Evolutionary conservation across 257 asterid species (phyloP).

Genomic region (Lithospermum erythrorhizon): DNA sequence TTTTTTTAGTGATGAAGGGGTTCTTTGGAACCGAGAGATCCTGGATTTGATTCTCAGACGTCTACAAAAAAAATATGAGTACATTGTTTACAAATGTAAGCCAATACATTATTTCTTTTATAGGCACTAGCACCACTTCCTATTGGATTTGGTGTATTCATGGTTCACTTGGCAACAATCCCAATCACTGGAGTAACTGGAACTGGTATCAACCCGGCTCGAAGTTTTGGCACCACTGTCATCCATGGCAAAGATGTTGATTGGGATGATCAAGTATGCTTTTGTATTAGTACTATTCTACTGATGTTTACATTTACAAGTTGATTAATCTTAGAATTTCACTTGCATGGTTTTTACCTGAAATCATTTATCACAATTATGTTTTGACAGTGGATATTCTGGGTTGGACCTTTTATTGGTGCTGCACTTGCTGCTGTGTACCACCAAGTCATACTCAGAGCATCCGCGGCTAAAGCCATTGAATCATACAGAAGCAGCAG

Average conservation of each 20-base stretch:
- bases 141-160: slow-evolving; percentile 30
- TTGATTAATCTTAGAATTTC: background rate
- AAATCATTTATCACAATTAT: background rate
- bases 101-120: no score
- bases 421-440: slow-evolving; percentile 36
- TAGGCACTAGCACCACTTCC: slow-evolving; percentile 31
- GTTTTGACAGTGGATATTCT: slow-evolving; percentile 27
- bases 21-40: background rate
- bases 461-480: slow-evolving; percentile 26
- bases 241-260: slow-evolving; percentile 17
- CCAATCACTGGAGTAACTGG: slow-evolving; percentile 20
- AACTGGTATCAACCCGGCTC: slow-evolving; percentile 33
- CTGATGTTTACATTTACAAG: background rate
- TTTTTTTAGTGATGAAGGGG: background rate
- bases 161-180: slow-evolving; percentile 37
- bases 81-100: no score
- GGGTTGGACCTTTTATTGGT: slow-evolving; percentile 41
- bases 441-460: slow-evolving; percentile 30
- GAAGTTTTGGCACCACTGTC: slow-evolving; percentile 30
- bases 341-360: background rate
- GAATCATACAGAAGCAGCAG: slow-evolving; percentile 21
- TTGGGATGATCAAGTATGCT: slow-evolving; percentile 27
- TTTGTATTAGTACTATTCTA: background rate
- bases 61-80: no score
- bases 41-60: background rate